Conservation (phyloP, 805 yeast species). For the Yarrowia keelungensis region DNA sequence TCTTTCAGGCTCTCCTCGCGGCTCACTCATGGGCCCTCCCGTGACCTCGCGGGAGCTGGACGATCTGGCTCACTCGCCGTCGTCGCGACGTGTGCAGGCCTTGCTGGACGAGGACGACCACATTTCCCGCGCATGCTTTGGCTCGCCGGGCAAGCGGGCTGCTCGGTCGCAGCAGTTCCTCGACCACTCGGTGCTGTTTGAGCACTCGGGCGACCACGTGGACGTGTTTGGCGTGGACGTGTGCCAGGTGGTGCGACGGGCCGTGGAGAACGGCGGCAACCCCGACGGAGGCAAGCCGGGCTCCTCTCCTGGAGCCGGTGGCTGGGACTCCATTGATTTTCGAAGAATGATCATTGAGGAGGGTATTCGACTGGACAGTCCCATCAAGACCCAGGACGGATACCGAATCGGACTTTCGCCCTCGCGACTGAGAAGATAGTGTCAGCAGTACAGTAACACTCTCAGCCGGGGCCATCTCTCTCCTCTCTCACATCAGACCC, state of each 20-base stretch:
- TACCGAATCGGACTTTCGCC: constrained; percentile 33
- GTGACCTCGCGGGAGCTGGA: constrained; percentile 21
- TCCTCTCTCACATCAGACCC: constrained; percentile 24
- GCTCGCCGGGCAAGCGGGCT: constrained; percentile 51
- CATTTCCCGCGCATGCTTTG: constrained; percentile 50
- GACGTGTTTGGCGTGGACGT: constrained; percentile 65
- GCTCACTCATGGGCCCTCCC: constrained; percentile 24
- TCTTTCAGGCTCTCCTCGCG: constrained; percentile 25
- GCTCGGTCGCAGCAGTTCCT: constrained; percentile 45
- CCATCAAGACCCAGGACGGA: constrained; percentile 36
- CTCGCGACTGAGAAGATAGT: constrained; percentile 12
- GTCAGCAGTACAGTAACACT: not conserved
- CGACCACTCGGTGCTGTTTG: constrained; percentile 44
- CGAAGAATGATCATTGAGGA: constrained; percentile 38
- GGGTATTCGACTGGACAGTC: constrained; percentile 35
- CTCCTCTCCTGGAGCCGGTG: constrained; percentile 5
- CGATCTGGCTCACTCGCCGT: constrained; percentile 19
- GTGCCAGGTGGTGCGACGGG: constrained; percentile 58
- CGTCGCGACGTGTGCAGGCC: constrained; percentile 19
- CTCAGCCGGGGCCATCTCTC: no score
- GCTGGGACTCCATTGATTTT: constrained; percentile 37
- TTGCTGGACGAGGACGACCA: constrained; percentile 46
- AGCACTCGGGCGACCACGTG: constrained; percentile 29
- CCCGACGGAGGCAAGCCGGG: constrained; percentile 4
- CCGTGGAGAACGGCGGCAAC: constrained; percentile 48